phyloP scores from a whole-genome alignment of 345 rosid species.

The Eucalyptus caleyi region DNA sequence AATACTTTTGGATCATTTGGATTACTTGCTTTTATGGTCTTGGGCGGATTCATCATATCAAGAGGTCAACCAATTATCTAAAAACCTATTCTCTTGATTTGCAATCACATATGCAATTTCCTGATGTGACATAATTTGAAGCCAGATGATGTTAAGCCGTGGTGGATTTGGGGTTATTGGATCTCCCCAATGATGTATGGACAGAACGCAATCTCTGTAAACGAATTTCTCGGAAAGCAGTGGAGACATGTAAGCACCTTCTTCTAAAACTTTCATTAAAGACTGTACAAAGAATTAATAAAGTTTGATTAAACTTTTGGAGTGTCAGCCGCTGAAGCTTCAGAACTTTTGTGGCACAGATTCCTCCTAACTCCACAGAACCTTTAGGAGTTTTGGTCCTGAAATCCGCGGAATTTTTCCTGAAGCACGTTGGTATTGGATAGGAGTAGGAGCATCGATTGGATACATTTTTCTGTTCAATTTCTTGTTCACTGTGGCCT shows the following conservation, averaged over 20 bases:
- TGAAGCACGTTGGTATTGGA: slow-evolving; percentile 79
- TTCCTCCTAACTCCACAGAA: slow-evolving; percentile 38
- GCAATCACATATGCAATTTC: not conserved
- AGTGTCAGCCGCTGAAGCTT: not conserved
- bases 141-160: slow-evolving; percentile 35
- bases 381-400: slow-evolving; percentile 59
- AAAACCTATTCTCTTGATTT: not conserved
- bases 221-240: slow-evolving; percentile 48
- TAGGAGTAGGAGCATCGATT: slow-evolving; percentile 57
- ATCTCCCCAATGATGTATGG: slow-evolving; percentile 56
- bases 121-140: not conserved
- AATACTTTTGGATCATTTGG: slow-evolving; percentile 46
- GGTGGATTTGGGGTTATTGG: slow-evolving; percentile 79
- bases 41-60: slow-evolving; percentile 59
- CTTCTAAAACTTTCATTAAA: not conserved
- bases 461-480: slow-evolving; percentile 58
- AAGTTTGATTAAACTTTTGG: not conserved
- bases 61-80: slow-evolving; percentile 12
- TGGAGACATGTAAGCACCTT: slow-evolving; percentile 44
- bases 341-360: slow-evolving; percentile 9
- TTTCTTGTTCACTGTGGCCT: slow-evolving; percentile 49
- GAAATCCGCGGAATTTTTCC: slow-evolving; percentile 61
- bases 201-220: slow-evolving; percentile 47
- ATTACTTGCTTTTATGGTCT: slow-evolving; percentile 19
- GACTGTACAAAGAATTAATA: not conserved